Percentiles rank a stretch among this genome's conserved stretches.
Conservation (phyloP, 2,329 filamentous ascomycete genomes). For the Sclerotinia minor region DNA sequence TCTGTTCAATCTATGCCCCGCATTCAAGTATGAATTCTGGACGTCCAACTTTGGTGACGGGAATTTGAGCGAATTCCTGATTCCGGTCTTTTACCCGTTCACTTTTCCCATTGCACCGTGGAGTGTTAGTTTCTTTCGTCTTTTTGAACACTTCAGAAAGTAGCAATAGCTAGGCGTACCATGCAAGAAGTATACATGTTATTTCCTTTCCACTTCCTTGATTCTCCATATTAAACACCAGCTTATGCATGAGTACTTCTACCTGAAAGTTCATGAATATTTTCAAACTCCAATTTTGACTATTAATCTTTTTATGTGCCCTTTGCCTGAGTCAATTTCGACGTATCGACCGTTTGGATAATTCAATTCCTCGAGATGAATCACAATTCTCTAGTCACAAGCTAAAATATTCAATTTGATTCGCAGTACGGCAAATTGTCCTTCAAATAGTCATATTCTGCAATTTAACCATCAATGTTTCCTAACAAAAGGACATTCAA, state of each 20-base stretch:
- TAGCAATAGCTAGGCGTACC: not conserved
- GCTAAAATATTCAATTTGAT: not conserved
- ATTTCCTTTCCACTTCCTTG: not conserved
- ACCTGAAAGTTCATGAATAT: constrained; percentile 16
- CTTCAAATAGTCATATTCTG: not conserved
- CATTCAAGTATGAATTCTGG: constrained; percentile 9
- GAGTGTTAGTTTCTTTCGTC: not conserved
- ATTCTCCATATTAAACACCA: not conserved
- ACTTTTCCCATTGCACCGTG: not conserved
- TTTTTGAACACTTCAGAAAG: not conserved
- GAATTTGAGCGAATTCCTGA: not conserved
- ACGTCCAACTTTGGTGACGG: not conserved
- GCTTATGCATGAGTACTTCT: no score
- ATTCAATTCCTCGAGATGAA: not conserved
- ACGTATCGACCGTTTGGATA: not conserved
- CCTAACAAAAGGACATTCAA: not conserved
- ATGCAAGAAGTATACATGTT: not conserved
- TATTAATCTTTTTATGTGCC: not conserved
- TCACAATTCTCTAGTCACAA: not conserved
- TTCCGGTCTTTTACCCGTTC: constrained; percentile 1
- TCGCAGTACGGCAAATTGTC: not conserved
- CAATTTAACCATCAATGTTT: not conserved
- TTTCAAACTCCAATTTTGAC: not conserved
- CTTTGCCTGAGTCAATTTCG: not conserved
- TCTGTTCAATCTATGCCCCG: not conserved